Base-by-base conservation (phyloP, 306 rosid species). In the Malus asiatica region DNA sequence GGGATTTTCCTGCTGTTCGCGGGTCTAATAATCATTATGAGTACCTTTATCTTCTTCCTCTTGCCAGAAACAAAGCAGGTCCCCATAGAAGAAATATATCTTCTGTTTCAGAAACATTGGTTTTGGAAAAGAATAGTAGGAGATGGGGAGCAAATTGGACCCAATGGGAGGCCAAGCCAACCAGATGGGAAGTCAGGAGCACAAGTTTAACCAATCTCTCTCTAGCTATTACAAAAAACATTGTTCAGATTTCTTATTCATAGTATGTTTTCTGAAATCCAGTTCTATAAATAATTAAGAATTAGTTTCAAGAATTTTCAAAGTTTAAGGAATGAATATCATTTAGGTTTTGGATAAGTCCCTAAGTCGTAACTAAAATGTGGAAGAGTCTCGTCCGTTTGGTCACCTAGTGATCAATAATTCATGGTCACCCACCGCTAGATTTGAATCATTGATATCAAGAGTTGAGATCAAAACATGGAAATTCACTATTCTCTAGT, bases 11-110 rank as follows among this genome's bases (percentile, higher is more conserved):
- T 96, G 81, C 85, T 96, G 72, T 96, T 96, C 65, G 94, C 78
- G 1, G 88, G 85, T 19, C 76, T 96, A 75, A 90, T 96, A 60
- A 7, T 89, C 25, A 23, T 89, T 30, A 96, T 96, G 99, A 90
- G 91, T 55, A 11, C 38, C 86, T 96, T 96, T 75, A 77, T 96
- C 60, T 77, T 73, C 93, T 88, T 96, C 86, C 93, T 96, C 65
- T 77, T 96, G 88, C 99, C 99, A 0, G 99, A 96, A 71, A 96
- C 99, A 30, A 96, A 96, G 80, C 84, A 96, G 72, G 96, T 96
- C 27, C 99, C 99, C 2, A 93, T 96, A 3, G 99, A 96, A 72
- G 99, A 93, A 83, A 76, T 96, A 70, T 89, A 92, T 79, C 93
- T 92, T 32, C 96, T 93, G 4, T 96, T 87, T 81, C 87, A 96